These are phyloP conservation scores for Acrodontium crateriforme DNA, from an alignment of 2,329 filamentous ascomycete species.

Conservation along the genomic window DNA sequence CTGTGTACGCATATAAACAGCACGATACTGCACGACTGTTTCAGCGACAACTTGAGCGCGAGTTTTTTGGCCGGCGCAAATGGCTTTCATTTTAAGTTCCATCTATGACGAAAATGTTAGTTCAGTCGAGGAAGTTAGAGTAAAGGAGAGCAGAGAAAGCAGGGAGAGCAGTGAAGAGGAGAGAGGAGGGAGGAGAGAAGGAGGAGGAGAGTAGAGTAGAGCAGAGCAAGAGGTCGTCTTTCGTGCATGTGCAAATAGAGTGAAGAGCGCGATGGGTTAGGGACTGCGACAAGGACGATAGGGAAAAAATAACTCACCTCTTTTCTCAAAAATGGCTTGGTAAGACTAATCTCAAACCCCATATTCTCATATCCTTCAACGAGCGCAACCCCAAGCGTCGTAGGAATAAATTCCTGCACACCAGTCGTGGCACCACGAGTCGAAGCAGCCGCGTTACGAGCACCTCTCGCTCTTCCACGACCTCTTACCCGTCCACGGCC, in stretches of 20 bases:
- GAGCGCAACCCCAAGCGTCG: constrained; percentile 75
- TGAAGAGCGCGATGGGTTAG: not conserved
- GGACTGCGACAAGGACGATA: not conserved
- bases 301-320: constrained; percentile 46
- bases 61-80: constrained; percentile 74
- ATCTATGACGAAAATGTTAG: constrained; percentile 46
- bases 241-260: not conserved
- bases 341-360: constrained; percentile 80
- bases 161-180: too few relatives aligned
- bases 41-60: constrained; percentile 63
- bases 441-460: constrained; percentile 30
- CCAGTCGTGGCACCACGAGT: constrained; percentile 28
- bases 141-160: too few relatives aligned
- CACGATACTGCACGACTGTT: constrained; percentile 73
- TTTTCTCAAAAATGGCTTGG: constrained; percentile 90
- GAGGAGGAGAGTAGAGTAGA: too few relatives aligned
- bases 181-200: too few relatives aligned
- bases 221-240: too few relatives aligned
- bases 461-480: constrained; percentile 30
- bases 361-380: constrained; percentile 92
- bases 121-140: too few relatives aligned
- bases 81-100: constrained; percentile 92
- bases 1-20: constrained; percentile 70
- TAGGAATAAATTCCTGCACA: constrained; percentile 83
- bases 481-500: constrained; percentile 26